A percentile compares a stretch with the other conserved stretches of the same genome.
phyloP scores from a whole-genome alignment of 345 rosid species.

The Eucalyptus tenuipes region DNA sequence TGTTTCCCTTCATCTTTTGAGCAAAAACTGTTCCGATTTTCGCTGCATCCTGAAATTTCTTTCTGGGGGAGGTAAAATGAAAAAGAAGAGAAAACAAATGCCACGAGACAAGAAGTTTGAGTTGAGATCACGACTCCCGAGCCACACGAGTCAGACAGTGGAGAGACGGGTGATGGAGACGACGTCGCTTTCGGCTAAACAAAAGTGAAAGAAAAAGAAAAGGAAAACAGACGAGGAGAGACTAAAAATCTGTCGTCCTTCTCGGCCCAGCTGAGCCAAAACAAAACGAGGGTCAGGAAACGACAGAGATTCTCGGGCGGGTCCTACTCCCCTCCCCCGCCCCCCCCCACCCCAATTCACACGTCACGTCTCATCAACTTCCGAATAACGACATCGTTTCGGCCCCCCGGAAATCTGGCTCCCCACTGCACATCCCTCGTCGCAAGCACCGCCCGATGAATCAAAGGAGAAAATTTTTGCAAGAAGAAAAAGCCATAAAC shows the following conservation, averaged over 20 bases:
- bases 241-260: not conserved
- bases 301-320: conserved; percentile 1
- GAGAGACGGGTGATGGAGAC: not conserved
- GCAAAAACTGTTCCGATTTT: not conserved
- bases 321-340: not conserved
- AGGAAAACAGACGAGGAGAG: not conserved
- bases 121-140: not conserved
- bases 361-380: not conserved
- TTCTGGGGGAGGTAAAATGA: not conserved
- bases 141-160: not conserved
- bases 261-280: not conserved
- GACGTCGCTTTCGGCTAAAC: not conserved
- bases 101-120: not conserved
- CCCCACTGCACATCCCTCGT: no score
- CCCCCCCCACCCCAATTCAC: not conserved
- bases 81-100: not conserved
- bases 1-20: not conserved
- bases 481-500: not conserved
- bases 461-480: not conserved
- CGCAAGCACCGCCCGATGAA: not conserved
- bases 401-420: not conserved
- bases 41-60: not conserved
- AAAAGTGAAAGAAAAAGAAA: not conserved
- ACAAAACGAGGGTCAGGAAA: not conserved
- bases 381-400: not conserved